Percentiles rank a stretch among this genome's conserved stretches.
Evolutionary conservation across 2,329 filamentous ascomycete genomes (phyloP).

Genomic region (Gnomoniopsis sp.): DNA sequence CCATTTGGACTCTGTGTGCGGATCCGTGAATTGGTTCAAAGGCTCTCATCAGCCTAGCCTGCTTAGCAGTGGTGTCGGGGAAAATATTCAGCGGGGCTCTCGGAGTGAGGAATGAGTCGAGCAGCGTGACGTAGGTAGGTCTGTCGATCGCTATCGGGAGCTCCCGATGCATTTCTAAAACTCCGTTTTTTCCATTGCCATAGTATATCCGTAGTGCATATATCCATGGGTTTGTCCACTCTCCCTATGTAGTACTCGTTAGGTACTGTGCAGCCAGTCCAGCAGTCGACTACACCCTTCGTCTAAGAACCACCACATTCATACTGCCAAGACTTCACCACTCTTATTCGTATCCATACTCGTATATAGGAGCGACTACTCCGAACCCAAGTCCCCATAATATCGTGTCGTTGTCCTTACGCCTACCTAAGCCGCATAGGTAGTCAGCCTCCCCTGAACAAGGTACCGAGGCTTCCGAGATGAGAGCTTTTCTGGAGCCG

Average conservation of each 20-base stretch:
- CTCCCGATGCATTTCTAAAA: not conserved
- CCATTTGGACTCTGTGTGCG: not conserved
- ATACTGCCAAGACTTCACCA: too few relatives aligned
- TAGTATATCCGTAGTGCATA: not conserved
- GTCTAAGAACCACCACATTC: too few relatives aligned
- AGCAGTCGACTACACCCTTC: too few relatives aligned
- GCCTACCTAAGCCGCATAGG: too few relatives aligned
- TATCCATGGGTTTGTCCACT: not conserved
- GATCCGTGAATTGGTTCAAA: not conserved
- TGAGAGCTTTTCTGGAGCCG: not conserved
- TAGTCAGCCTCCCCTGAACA: too few relatives aligned
- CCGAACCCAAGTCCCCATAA: too few relatives aligned
- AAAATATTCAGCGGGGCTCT: not conserved
- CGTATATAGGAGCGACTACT: too few relatives aligned
- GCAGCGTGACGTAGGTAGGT: not conserved
- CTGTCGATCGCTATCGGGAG: not conserved
- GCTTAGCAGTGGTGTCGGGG: not conserved
- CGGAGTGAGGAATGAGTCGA: not conserved
- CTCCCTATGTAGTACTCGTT: too few relatives aligned
- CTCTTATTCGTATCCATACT: too few relatives aligned
- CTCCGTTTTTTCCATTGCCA: not conserved
- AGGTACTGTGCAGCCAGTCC: too few relatives aligned
- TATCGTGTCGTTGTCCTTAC: too few relatives aligned
- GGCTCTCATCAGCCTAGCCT: not conserved
- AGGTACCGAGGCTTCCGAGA: too few relatives aligned